These are phyloP conservation scores for Colletotrichum plurivorum DNA, from an alignment of 2,329 filamentous ascomycete genomes.

Conservation along the genomic window DNA sequence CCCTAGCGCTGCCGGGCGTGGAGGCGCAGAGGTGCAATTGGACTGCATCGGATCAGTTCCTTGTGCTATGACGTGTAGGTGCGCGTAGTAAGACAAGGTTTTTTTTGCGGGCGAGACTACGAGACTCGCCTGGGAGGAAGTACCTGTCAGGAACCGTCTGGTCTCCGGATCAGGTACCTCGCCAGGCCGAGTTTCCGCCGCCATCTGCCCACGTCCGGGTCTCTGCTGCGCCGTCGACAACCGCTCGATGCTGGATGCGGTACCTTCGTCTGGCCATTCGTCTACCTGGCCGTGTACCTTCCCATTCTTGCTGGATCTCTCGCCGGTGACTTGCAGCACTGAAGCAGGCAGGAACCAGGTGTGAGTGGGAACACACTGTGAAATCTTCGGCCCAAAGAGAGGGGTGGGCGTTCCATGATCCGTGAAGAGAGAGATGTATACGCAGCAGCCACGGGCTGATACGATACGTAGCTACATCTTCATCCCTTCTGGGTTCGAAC, in stretches of 20 bases:
- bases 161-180: slow-evolving; percentile 33
- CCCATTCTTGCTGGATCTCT: background rate
- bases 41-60: slow-evolving; percentile 32
- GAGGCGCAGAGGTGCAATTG: slow-evolving; percentile 33
- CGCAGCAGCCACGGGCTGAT: slow-evolving; percentile 13
- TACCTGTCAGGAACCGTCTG: slow-evolving; percentile 30
- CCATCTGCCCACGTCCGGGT: background rate
- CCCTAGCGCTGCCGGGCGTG: slow-evolving; percentile 35
- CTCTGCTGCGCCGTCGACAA: no score
- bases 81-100: slow-evolving; percentile 36
- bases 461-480: slow-evolving; percentile 34
- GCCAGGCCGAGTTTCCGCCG: background rate
- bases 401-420: slow-evolving; percentile 30
- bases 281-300: slow-evolving; percentile 30
- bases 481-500: slow-evolving; percentile 1
- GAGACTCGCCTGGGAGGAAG: slow-evolving; percentile 7
- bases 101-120: background rate
- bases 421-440: slow-evolving; percentile 26
- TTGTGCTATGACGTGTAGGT: slow-evolving; percentile 38
- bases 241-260: background rate
- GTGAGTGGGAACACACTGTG: slow-evolving; percentile 14
- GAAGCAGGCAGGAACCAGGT: slow-evolving; percentile 24
- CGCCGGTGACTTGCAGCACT: slow-evolving; percentile 30
- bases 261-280: slow-evolving; percentile 30
- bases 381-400: slow-evolving; percentile 28